Evolutionary conservation across 768 basidiomycete species (phyloP).

Genomic region (Leccinum variicolor): DNA sequence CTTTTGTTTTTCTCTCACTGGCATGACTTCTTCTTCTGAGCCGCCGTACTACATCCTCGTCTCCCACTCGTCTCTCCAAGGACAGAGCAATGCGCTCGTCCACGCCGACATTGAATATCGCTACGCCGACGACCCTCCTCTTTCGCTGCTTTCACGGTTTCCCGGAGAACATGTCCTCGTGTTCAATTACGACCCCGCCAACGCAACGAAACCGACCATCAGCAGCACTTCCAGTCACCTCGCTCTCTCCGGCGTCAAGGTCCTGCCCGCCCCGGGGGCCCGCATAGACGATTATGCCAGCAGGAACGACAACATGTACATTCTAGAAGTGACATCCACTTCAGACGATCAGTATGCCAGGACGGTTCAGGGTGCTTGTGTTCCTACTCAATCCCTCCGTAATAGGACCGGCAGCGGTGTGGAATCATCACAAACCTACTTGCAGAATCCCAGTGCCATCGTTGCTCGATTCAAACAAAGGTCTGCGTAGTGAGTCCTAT

Average conservation of each 20-base stretch:
- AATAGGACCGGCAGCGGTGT: constrained; percentile 11
- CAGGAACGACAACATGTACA: constrained; percentile 70
- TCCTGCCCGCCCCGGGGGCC: constrained; percentile 73
- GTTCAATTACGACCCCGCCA: constrained; percentile 60
- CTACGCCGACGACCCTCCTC: constrained; percentile 74
- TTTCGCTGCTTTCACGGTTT: constrained; percentile 57
- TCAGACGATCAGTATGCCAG: constrained; percentile 42
- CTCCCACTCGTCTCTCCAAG: constrained; percentile 49
- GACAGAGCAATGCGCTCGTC: constrained; percentile 36
- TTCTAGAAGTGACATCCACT: constrained; percentile 59
- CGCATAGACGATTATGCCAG: constrained; percentile 45
- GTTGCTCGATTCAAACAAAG: constrained; percentile 68
- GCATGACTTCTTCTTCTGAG: constrained; percentile 19
- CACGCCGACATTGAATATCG: constrained; percentile 81
- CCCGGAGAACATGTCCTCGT: constrained; percentile 71
- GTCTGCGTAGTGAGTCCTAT: constrained; percentile 30
- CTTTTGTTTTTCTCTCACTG: neutral
- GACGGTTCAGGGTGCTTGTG: neutral
- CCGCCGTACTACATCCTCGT: constrained; percentile 70
- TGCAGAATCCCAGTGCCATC: constrained; percentile 44
- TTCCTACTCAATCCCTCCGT: constrained; percentile 1
- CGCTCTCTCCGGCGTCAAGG: constrained; percentile 55
- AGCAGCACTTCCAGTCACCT: constrained; percentile 49
- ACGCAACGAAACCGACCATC: constrained; percentile 39
- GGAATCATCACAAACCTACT: constrained; percentile 27